A percentile compares a stretch with the other conserved stretches of the same genome.
phyloP scores from a whole-genome alignment of 805 yeast genomes.

The Barnettozyma vustinii region DNA sequence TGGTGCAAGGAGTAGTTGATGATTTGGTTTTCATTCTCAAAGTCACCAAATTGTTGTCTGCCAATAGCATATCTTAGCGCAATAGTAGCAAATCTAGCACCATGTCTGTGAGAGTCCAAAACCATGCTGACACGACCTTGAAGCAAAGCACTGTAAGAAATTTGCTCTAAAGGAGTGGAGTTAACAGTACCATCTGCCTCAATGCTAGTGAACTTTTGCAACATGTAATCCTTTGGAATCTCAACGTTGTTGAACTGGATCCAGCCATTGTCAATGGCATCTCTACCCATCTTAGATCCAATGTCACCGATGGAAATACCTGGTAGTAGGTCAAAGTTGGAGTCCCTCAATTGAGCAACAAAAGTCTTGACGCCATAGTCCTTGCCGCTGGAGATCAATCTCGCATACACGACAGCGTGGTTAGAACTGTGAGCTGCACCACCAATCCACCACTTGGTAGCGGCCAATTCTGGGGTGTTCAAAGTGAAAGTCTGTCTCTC shows the following conservation, averaged over 20 bases:
- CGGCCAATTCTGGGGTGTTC: constrained; percentile 85
- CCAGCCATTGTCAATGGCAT: constrained; percentile 96
- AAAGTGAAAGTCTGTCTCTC: constrained; percentile 62
- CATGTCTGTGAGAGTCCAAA: constrained; percentile 72
- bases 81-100: constrained; percentile 73
- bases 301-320: constrained; percentile 88
- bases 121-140: constrained; percentile 91
- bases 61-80: constrained; percentile 79
- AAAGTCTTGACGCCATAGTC: constrained; percentile 92
- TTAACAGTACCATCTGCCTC: constrained; percentile 60
- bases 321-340: constrained; percentile 63
- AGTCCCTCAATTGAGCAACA: constrained; percentile 83
- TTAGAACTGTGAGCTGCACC: constrained; percentile 96
- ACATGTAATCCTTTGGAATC: constrained; percentile 80
- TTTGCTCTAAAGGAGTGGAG: constrained; percentile 75
- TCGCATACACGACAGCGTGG: constrained; percentile 80
- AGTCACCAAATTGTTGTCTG: constrained; percentile 56
- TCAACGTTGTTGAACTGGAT: constrained; percentile 81
- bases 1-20: constrained; percentile 88
- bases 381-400: constrained; percentile 72
- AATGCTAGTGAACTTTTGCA: constrained; percentile 72
- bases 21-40: constrained; percentile 60
- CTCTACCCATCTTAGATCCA: constrained; percentile 94
- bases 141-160: constrained; percentile 81
- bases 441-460: constrained; percentile 99